A percentile compares a stretch with the other conserved stretches of the same genome.
Conservation (phyloP, 1,284 basidiomycete genomes). For the Sphagnurus paluster region DNA sequence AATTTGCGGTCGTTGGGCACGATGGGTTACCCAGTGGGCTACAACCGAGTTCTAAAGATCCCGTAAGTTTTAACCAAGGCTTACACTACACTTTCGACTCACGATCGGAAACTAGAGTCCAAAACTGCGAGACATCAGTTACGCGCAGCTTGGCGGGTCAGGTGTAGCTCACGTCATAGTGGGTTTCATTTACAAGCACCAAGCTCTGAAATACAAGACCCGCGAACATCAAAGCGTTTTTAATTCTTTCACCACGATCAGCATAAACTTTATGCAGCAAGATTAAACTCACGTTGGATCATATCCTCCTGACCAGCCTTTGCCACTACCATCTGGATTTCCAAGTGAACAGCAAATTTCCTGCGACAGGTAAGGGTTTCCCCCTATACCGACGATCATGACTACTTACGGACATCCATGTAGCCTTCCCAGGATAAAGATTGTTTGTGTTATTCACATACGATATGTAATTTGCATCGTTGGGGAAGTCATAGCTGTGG, state of each 20-base stretch:
- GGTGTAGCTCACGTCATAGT: constrained; percentile 34
- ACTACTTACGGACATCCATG: constrained; percentile 37
- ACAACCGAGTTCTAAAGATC: constrained; percentile 32
- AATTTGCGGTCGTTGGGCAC: constrained; percentile 32
- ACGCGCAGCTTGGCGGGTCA: background rate
- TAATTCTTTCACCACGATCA: constrained; percentile 30
- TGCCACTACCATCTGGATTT: constrained; percentile 32
- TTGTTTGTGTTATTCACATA: constrained; percentile 27
- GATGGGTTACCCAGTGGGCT: constrained; percentile 28
- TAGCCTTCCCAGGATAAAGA: constrained; percentile 28
- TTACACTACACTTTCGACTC: constrained; percentile 2
- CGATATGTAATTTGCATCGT: constrained; percentile 30
- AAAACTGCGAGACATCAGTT: constrained; percentile 26
- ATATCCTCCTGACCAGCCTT: constrained; percentile 33
- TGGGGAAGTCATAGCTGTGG: constrained; percentile 40
- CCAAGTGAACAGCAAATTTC: constrained; percentile 39
- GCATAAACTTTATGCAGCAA: too few species aligned
- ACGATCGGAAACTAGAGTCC: constrained; percentile 39
- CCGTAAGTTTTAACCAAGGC: background rate
- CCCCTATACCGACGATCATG: background rate
- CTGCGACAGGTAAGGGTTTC: constrained; percentile 14
- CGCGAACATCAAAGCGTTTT: constrained; percentile 38
- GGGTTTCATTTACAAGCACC: constrained; percentile 33
- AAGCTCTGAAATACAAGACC: constrained; percentile 39
- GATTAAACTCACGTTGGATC: constrained; percentile 33